Evolutionary conservation across 2,329 filamentous ascomycete genomes (phyloP).

Genomic region (Colletotrichum scovillei): DNA sequence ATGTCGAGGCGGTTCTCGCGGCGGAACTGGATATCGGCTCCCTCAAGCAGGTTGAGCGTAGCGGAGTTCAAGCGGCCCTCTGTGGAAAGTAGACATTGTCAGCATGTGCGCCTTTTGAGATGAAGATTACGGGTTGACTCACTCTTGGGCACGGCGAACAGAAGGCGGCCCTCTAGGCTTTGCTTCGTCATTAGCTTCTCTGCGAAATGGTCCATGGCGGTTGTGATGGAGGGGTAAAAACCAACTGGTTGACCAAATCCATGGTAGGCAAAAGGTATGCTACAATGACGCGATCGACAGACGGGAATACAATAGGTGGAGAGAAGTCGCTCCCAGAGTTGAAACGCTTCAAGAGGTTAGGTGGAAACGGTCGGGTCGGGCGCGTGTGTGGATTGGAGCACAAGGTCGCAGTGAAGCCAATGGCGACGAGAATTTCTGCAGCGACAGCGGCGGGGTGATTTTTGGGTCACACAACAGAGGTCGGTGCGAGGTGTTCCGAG

Average conservation of each 20-base stretch:
- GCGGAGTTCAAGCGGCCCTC: constrained; percentile 94
- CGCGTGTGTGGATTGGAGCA: constrained; percentile 26
- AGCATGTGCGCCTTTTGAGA: constrained; percentile 31
- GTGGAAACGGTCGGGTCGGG: constrained; percentile 28
- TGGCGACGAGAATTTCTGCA: constrained; percentile 27
- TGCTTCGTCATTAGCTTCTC: constrained; percentile 33
- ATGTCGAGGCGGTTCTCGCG: constrained; percentile 96
- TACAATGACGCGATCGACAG: constrained; percentile 1
- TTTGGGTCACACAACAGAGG: constrained; percentile 9
- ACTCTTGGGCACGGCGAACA: constrained; percentile 99
- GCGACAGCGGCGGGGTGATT: not conserved
- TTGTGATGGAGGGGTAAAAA: constrained; percentile 36
- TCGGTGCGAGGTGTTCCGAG: not conserved
- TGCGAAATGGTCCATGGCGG: constrained; percentile 29
- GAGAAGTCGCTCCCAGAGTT: not conserved
- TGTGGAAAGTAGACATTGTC: constrained; percentile 49
- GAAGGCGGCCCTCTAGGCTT: constrained; percentile 90
- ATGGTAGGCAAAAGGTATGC: constrained; percentile 45
- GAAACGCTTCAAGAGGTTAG: constrained; percentile 13
- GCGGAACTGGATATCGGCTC: constrained; percentile 96
- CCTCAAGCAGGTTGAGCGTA: constrained; percentile 89
- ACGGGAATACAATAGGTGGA: not conserved
- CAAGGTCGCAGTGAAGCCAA: constrained; percentile 31
- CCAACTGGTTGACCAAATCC: constrained; percentile 67
- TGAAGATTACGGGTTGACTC: constrained; percentile 54